These are phyloP conservation scores for Tuber brumale DNA, from an alignment of 495 filamentous ascomycete species.

Conservation along the genomic window DNA sequence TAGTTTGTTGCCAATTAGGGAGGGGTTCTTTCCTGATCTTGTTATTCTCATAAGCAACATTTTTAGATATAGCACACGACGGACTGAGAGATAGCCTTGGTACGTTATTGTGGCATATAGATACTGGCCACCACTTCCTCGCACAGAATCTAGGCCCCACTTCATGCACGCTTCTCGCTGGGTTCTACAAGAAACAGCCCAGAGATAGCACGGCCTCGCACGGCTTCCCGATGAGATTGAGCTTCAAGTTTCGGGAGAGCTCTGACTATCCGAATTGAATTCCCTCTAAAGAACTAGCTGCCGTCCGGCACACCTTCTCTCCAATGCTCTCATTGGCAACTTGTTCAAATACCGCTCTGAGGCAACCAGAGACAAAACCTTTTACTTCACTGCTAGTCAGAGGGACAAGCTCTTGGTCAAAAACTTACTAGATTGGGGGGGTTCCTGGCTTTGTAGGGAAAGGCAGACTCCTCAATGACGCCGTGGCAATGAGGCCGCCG, in stretches of 20 bases:
- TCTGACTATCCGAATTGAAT: neutral
- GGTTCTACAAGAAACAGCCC: neutral
- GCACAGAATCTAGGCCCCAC: neutral
- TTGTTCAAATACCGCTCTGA: neutral
- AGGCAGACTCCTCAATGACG: neutral
- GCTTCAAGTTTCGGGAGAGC: neutral
- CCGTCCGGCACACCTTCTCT: neutral
- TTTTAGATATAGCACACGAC: neutral
- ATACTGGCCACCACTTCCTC: neutral
- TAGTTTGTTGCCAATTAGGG: neutral
- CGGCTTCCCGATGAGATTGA: neutral
- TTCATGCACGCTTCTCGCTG: neutral
- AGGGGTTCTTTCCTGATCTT: neutral
- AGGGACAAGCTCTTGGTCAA: neutral
- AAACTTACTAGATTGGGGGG: neutral
- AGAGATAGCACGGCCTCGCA: neutral
- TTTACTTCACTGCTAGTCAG: neutral
- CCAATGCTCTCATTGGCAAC: neutral
- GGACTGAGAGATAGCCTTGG: neutral
- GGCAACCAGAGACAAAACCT: neutral
- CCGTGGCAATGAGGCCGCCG: neutral
- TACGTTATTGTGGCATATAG: neutral
- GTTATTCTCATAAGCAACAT: neutral
- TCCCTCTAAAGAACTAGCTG: neutral
- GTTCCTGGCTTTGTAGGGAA: neutral